Evolutionary conservation across 2,329 filamentous ascomycete genomes (phyloP), one percentile per base, ranked within the genome.

Genomic region (Aureobasidium melanogenum): DNA sequence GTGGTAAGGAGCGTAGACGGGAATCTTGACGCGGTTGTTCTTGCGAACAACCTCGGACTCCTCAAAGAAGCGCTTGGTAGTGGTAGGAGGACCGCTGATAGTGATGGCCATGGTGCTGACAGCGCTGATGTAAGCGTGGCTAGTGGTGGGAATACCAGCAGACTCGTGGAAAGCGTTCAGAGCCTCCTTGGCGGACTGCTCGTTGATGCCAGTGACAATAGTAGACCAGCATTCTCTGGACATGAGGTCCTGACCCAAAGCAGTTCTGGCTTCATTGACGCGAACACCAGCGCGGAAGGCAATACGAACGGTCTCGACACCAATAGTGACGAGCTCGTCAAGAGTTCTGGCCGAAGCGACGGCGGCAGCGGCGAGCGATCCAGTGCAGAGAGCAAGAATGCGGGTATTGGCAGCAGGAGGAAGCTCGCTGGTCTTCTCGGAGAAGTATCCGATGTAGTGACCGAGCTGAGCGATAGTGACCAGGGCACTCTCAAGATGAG

Each of bases 341-440:
- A 88, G 75, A 6, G 84, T 85, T 63, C 81, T 81, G 34, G 86
- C 81, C 24, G 82, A 84, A 14, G 85, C 82, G 61, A 88, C 82
- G 17, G 85, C 86, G 14, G 82, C 77, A n/a, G 84, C 86, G n/a
- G 86, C 85, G 67, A 89, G 82, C 24, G 87, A 77, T 56, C 87
- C 87, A 43, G 85, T 87, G 76, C 86, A 88, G 46, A 89, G 79
- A 62, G 85, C 86, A 30, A 88, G 78, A 26, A 86, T 76, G 68
- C 80, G 72, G 19, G 75, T 77, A 69, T 74, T 83, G 72, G 68
- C 77, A 69, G 70, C 79, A 70, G 67, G 74, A 64, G 69, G 82
- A 70, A 72, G 75, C 73, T 79, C 84, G 75, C 71, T 79, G 70
- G 73, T 81, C 76, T 76, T 83, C 74, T 79, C 78, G 34, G 73